Percentiles rank a stretch among this genome's conserved stretches.
Conservation (phyloP, 495 filamentous ascomycete species). For the Neurospora sp. region DNA sequence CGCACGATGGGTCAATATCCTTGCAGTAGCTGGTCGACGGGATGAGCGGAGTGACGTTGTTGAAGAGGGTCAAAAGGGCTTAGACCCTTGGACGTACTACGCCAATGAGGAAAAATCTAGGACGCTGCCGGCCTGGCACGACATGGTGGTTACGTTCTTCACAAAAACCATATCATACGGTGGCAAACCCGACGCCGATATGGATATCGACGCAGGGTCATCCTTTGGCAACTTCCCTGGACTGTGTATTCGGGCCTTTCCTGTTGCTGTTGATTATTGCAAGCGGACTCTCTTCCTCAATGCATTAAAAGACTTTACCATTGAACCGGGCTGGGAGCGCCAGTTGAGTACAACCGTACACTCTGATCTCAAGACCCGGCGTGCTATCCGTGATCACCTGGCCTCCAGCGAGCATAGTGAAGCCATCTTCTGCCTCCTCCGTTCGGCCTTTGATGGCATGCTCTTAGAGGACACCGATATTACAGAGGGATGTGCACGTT, state of each 20-base stretch:
- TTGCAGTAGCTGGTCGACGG: conserved; percentile 57
- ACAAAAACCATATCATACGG: conserved; percentile 19
- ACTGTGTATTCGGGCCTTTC: conserved; percentile 43
- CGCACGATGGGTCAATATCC: conserved; percentile 79
- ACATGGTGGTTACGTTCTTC: conserved; percentile 38
- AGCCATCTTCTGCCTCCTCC: conserved; percentile 33
- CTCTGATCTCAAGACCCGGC: conserved; percentile 51
- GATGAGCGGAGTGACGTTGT: conserved; percentile 67
- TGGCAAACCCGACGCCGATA: neutral
- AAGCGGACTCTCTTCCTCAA: conserved; percentile 65
- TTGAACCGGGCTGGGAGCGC: conserved; percentile 79
- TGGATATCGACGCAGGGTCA: conserved; percentile 26
- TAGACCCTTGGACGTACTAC: conserved; percentile 47
- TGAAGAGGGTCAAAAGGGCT: conserved; percentile 83
- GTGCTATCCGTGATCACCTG: conserved; percentile 43
- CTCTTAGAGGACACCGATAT: conserved; percentile 36
- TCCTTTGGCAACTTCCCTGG: conserved; percentile 34
- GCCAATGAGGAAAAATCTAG: conserved; percentile 24
- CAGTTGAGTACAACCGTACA: conserved; percentile 61
- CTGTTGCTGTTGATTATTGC: conserved; percentile 58
- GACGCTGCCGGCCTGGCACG: conserved; percentile 36
- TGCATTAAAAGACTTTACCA: conserved; percentile 51
- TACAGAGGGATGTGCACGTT: conserved; percentile 44
- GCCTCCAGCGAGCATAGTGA: conserved; percentile 15
- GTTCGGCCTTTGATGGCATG: conserved; percentile 51